Base-by-base conservation (phyloP, 495 filamentous ascomycete species). In the Daldinia loculata region DNA sequence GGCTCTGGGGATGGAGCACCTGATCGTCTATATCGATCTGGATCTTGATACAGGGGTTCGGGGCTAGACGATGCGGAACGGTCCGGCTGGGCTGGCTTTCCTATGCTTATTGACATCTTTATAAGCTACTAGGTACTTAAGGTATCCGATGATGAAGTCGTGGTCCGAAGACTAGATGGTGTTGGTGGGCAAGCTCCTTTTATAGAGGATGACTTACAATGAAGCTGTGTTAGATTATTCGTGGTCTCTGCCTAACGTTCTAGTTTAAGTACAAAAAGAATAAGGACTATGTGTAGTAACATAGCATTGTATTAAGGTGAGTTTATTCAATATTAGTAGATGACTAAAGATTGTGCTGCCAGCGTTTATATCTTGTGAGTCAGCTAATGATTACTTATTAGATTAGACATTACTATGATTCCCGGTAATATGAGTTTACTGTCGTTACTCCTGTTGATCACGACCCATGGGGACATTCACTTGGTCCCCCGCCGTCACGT, bases 1-100 rank as follows among this genome's bases (percentile, higher is more conserved):
- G 66, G 70, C 30, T 72, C 72, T 14, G 70, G 70, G 11, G 73
- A 73, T 17, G 73, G 73, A 3, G 70, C 73, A 4, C 43, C 29
- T 15, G 66, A 75, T 14, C 66, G 63, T 15, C 70, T 63, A 14
- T 41, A 55, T 39, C 66, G 57, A 34, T 66, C 69, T 19, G 15
- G 19, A 27, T 74, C 68, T 22, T 43, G 30, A 14, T 53, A 19
- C 3, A 14, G 4, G 22, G 26, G 6, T 32, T 30, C 24, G 38
- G 27, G 22, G 36, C 24, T 32, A 17, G 19, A 45, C n/a, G 34
- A 41, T 14, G 6, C 19, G 19, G 19, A 6, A 11, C 19, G 43
- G 43, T 34, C 43, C 52, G 39, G 38, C 38, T 57, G 51, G 15
- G 15, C 22, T 39, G 50, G 24, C 12, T 15, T 53, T n/a, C 11